Evolutionary conservation across 2,329 filamentous ascomycete species (phyloP).

Genomic region (Epichloe sp.): DNA sequence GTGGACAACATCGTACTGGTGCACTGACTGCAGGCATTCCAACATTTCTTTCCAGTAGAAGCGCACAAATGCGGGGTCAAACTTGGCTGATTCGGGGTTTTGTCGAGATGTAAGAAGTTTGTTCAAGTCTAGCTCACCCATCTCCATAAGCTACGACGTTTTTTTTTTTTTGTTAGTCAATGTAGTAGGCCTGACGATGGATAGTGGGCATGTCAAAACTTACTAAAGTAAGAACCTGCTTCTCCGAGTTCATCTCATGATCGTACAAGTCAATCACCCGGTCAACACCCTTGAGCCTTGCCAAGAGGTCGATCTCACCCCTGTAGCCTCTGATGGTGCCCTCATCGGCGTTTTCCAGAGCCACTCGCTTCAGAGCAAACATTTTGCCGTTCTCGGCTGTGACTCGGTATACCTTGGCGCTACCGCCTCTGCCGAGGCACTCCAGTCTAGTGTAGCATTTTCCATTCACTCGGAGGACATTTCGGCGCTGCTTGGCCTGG

Average conservation of each 20-base stretch:
- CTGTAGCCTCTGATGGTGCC: conserved; percentile 75
- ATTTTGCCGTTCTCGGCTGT: conserved; percentile 96
- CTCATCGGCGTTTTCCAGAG: conserved; percentile 80
- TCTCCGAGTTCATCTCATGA: conserved; percentile 86
- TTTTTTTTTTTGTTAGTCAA: neutral
- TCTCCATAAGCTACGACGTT: conserved; percentile 69
- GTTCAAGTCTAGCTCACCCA: conserved; percentile 87
- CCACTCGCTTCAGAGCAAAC: conserved; percentile 86
- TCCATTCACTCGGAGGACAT: conserved; percentile 78
- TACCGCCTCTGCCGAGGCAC: conserved; percentile 82
- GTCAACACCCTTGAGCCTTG: conserved; percentile 70
- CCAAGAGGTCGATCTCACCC: conserved; percentile 85
- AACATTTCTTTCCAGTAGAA: conserved; percentile 99
- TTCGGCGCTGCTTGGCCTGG: conserved; percentile 62
- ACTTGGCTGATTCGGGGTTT: conserved; percentile 57
- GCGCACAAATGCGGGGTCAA: conserved; percentile 86
- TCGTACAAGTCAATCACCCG: conserved; percentile 84
- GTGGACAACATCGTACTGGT: conserved; percentile 85
- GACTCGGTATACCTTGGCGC: conserved; percentile 87
- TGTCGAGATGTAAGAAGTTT: conserved; percentile 65
- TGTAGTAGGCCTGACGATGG: neutral
- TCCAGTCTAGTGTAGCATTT: conserved; percentile 84
- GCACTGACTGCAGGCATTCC: conserved; percentile 81
- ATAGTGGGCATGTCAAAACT: conserved; percentile 20
- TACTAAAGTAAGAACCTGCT: conserved; percentile 75